phyloP scores from a whole-genome alignment of 2,329 filamentous ascomycete species.

The Penicillium griseofulvum region DNA sequence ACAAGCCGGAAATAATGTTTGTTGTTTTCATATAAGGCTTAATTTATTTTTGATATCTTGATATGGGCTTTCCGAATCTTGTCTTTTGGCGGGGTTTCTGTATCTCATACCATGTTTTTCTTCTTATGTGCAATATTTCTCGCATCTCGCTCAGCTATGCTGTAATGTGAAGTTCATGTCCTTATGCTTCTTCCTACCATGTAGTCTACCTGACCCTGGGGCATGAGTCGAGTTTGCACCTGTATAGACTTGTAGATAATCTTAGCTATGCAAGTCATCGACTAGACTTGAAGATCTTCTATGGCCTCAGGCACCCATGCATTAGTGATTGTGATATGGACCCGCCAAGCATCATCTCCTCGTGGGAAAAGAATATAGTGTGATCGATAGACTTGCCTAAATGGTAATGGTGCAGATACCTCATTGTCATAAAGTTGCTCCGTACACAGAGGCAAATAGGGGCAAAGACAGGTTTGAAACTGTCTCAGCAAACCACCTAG shows the following conservation, averaged over 20 bases:
- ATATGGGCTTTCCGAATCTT: neutral
- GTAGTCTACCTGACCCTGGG: neutral
- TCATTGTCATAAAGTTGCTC: too few relatives aligned
- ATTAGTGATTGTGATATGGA: neutral
- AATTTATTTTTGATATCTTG: slow-evolving; percentile 1
- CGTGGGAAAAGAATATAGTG: too few relatives aligned
- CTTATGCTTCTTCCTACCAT: slow-evolving; percentile 1
- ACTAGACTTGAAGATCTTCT: neutral
- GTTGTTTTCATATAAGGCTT: slow-evolving; percentile 6
- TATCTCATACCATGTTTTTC: slow-evolving; percentile 3
- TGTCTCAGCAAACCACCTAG: neutral
- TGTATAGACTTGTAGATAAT: neutral
- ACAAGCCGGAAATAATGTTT: slow-evolving; percentile 1
- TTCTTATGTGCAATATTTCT: neutral
- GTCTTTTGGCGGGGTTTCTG: neutral
- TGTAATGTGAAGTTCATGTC: slow-evolving; percentile 13
- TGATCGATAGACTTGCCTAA: too few relatives aligned
- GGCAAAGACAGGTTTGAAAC: neutral
- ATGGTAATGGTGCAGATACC: too few relatives aligned
- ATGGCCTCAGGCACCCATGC: neutral
- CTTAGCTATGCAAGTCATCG: too few relatives aligned
- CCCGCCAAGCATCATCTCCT: neutral
- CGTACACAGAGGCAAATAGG: neutral
- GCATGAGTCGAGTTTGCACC: neutral
- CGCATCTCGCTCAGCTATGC: slow-evolving; percentile 2